Evolutionary conservation across 2,329 filamentous ascomycete species (phyloP).

Genomic region (Aphanoascus verrucosus): DNA sequence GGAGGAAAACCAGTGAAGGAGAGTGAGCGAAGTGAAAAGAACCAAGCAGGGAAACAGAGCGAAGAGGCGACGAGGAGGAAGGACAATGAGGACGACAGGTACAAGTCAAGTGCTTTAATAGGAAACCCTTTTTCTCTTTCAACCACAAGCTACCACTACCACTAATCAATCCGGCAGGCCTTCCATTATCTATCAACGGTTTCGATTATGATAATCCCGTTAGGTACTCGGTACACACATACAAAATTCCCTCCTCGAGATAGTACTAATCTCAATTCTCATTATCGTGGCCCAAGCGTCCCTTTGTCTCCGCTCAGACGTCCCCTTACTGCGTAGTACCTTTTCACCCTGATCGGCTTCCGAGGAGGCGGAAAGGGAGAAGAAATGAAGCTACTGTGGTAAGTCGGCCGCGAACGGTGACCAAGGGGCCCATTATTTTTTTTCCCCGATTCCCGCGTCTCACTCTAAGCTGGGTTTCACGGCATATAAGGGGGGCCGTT

Average conservation of each 20-base stretch:
- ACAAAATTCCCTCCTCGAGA: not conserved
- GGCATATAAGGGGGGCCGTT: not conserved
- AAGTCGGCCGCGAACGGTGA: too few relatives aligned
- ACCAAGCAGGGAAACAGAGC: slow-evolving; percentile 9
- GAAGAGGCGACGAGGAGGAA: slow-evolving; percentile 15
- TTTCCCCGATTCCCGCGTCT: slow-evolving; percentile 1
- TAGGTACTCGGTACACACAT: not conserved
- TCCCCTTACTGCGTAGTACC: not conserved
- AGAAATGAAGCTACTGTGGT: not conserved
- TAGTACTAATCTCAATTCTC: not conserved
- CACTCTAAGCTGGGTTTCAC: not conserved
- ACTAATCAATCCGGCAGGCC: not conserved
- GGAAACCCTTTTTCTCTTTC: not conserved
- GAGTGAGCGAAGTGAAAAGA: slow-evolving; percentile 9
- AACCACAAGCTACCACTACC: not conserved
- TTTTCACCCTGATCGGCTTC: not conserved
- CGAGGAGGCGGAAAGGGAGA: not conserved
- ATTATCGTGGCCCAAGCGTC: slow-evolving; percentile 3
- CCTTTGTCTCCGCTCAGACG: not conserved
- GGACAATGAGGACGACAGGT: slow-evolving; percentile 10
- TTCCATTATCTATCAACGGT: not conserved
- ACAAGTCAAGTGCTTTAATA: slow-evolving; percentile 1
- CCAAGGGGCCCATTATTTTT: not conserved
- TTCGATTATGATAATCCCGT: not conserved
- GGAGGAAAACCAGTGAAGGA: slow-evolving; percentile 12